Conservation (phyloP, 73 alveolate species). For the Symbiodinium pilosum region DNA sequence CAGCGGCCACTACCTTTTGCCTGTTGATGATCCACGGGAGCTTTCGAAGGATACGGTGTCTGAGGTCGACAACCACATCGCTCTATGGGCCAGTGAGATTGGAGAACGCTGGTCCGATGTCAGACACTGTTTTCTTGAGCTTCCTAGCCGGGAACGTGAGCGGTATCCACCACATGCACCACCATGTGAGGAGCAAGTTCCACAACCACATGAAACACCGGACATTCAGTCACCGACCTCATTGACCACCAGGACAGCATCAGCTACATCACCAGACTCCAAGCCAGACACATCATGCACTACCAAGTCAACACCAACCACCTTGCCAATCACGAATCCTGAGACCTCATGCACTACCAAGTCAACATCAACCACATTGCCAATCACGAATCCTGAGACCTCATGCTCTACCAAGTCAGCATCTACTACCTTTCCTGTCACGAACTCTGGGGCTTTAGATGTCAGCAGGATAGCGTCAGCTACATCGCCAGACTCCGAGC, state of each 20-base stretch:
- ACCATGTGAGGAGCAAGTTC: background rate
- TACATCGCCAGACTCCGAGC: too few species aligned
- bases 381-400: too few species aligned
- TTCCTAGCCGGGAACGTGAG: too few species aligned
- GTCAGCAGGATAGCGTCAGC: too few species aligned
- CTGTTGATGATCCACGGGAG: background rate
- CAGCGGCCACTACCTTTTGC: background rate
- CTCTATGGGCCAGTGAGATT: background rate
- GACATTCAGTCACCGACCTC: background rate
- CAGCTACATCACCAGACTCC: too few species aligned
- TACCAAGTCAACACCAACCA: background rate
- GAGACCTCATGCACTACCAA: too few species aligned
- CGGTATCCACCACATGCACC: fast-evolving
- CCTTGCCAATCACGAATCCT: background rate
- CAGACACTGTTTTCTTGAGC: background rate
- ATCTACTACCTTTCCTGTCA: too few species aligned
- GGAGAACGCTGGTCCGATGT: background rate
- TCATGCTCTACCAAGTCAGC: too few species aligned
- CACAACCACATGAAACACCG: background rate
- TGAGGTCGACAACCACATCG: background rate
- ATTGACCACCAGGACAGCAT: too few species aligned
- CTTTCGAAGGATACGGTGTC: background rate
- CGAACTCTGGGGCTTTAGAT: too few species aligned
- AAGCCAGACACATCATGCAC: background rate
- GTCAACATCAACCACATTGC: too few species aligned